Evolutionary conservation across 129 eudicot species (phyloP).

Genomic region (Lactuca saligna): DNA sequence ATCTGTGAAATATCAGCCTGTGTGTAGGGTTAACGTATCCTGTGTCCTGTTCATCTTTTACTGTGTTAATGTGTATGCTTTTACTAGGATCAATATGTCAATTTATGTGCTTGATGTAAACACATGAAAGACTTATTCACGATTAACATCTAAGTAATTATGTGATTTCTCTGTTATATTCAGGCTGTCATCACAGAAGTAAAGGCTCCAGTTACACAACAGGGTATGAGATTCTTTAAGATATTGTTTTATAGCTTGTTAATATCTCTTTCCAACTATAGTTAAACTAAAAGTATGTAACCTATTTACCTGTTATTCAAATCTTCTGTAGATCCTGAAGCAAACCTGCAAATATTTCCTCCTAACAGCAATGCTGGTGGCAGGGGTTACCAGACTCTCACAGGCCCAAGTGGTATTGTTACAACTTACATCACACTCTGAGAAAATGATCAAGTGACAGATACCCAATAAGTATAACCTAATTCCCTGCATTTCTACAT

Average conservation of each 20-base stretch:
- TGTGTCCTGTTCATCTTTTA: neutral
- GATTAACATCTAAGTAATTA: slow-evolving; percentile 5
- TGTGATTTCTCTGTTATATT: slow-evolving; percentile 13
- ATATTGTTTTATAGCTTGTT: slow-evolving; percentile 2
- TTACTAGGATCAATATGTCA: slow-evolving; percentile 6
- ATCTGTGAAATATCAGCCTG: slow-evolving; percentile 3
- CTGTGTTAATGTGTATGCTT: neutral
- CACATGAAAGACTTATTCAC: slow-evolving; percentile 4
- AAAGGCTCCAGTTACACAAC: slow-evolving; percentile 40
- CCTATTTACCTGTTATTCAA: slow-evolving; percentile 19
- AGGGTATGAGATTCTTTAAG: slow-evolving; percentile 44
- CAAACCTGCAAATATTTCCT: slow-evolving; percentile 81
- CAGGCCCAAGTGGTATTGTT: slow-evolving; percentile 58
- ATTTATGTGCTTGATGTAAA: slow-evolving; percentile 1
- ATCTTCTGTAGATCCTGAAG: slow-evolving; percentile 69
- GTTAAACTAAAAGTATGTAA: neutral
- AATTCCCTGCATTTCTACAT: slow-evolving; percentile 14
- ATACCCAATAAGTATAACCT: slow-evolving; percentile 3
- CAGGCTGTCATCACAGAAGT: slow-evolving; percentile 87
- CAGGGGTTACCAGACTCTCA: slow-evolving; percentile 69
- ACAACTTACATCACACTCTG: neutral
- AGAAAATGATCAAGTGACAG: neutral
- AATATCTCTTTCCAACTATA: neutral
- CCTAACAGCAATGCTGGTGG: slow-evolving; percentile 58
- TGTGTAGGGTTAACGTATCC: slow-evolving; percentile 1